Evolutionary conservation across 2,329 filamentous ascomycete genomes (phyloP), one percentile per base, ranked within the genome.

Genomic region (Zymoseptoria passerinii): DNA sequence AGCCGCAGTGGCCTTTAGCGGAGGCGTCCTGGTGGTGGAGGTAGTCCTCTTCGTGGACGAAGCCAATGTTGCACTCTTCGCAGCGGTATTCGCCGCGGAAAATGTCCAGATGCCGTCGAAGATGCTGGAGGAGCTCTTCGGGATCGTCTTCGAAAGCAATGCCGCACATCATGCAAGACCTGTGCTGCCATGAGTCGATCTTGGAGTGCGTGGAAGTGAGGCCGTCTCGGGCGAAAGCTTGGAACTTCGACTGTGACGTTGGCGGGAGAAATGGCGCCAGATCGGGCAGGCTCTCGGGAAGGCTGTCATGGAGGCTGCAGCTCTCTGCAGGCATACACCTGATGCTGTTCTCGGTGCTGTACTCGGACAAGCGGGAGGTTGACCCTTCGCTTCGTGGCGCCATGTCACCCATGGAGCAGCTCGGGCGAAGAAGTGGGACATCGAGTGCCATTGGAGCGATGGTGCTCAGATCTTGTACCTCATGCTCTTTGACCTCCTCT

Each of bases 41-140:
- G n/a, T 68, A 52, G 48, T 69, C 67, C 27, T 58, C 62, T 48
- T 65, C 59, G 56, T 69, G 65, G 9, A 62, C 64, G 28, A 69
- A 69, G 4, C 65, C 64, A 35, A 67, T 62, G 6, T 65, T 23
- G 55, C 67, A 69, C 16, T 62, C 59, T 29, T 62, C 59, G 57
- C 66, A 69, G 27, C 55, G 48, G 58, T 65, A 54, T 23, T 65
- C 58, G 19, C 66, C 63, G 35, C 63, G 63, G 52, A 67, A 64
- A 2, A 19, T 53, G n/a, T 67, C 64, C 44, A 68, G 56, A 55
- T 68, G 67, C 19, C 55, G 27, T 16, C 57, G 57, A 0, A 68
- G 56, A 48, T 68, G 67, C 13, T 58, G 52, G 13, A 66, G 55
- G 16, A 68, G 53, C n/a, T 60, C 54, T 20, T 61, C 57, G 8